A percentile compares a stretch with the other conserved stretches of the same genome.
Conservation (phyloP, 2,329 filamentous ascomycete genomes). For the Grosmannia clavigera region DNA sequence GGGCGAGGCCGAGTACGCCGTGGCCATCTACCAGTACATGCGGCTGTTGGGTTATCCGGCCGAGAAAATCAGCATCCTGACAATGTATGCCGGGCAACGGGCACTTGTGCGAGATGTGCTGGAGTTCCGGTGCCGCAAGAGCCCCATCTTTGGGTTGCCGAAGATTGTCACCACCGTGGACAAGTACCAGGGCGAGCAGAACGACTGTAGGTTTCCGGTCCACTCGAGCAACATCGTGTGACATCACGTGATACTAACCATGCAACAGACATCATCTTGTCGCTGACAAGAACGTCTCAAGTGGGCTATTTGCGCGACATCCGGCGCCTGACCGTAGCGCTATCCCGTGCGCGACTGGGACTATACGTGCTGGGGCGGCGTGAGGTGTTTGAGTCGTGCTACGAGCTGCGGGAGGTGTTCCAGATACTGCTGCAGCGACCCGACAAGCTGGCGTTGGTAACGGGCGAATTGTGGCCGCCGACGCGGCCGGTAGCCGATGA, state of each 20-base stretch:
- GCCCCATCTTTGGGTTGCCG: slow-evolving; percentile 76
- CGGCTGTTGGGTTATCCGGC: slow-evolving; percentile 85
- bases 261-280: slow-evolving; percentile 72
- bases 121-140: slow-evolving; percentile 68
- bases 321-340: slow-evolving; percentile 82
- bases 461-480: slow-evolving; percentile 76
- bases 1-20: slow-evolving; percentile 92
- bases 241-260: not conserved
- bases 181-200: slow-evolving; percentile 98
- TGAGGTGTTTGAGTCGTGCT: slow-evolving; percentile 77
- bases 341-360: slow-evolving; percentile 83
- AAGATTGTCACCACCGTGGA: slow-evolving; percentile 89
- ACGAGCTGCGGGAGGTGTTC: slow-evolving; percentile 80
- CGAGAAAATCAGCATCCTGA: slow-evolving; percentile 70
- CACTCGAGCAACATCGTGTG: too few relatives aligned
- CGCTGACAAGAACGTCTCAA: slow-evolving; percentile 74
- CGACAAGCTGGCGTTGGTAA: slow-evolving; percentile 69
- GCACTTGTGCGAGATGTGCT: slow-evolving; percentile 83
- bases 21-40: slow-evolving; percentile 96
- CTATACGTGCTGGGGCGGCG: slow-evolving; percentile 85
- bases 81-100: slow-evolving; percentile 86
- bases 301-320: slow-evolving; percentile 91
- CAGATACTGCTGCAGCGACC: slow-evolving; percentile 63
- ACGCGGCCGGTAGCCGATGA: slow-evolving; percentile 35
- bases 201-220: slow-evolving; percentile 63